A percentile compares a stretch with the other conserved stretches of the same genome.
Evolutionary conservation across 345 rosid genomes (phyloP).

Genomic region (Pugionium cornutum): DNA sequence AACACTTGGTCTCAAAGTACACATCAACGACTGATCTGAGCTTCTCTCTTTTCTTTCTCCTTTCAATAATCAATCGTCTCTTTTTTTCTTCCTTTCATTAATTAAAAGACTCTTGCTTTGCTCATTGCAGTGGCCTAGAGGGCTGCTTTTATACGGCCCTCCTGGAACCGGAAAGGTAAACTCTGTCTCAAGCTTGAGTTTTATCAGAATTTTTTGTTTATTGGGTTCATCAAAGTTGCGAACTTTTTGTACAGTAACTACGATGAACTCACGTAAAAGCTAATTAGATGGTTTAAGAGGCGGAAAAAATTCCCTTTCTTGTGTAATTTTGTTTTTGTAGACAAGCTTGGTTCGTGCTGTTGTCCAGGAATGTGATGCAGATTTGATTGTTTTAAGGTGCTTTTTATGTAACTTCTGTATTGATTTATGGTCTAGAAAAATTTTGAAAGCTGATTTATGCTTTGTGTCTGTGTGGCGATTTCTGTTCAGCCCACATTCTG

Average conservation of each 20-base stretch:
- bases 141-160: conserved; percentile 85
- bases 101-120: too few species aligned
- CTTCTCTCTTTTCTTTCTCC: background rate
- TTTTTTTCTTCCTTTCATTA: too few species aligned
- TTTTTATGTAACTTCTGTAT: conserved; percentile 15
- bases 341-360: conserved; percentile 94
- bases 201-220: background rate
- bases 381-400: conserved; percentile 78
- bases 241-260: background rate
- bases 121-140: conserved; percentile 72
- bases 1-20: conserved; percentile 79
- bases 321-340: conserved; percentile 37
- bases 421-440: background rate
- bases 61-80: background rate
- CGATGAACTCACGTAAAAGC: background rate
- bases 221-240: background rate
- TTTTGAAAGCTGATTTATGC: conserved; percentile 16
- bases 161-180: conserved; percentile 95
- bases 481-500: conserved; percentile 67
- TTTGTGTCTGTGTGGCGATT: conserved; percentile 21
- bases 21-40: background rate
- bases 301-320: background rate
- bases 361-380: conserved; percentile 78
- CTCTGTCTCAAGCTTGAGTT: conserved; percentile 13
- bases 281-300: too few species aligned